Conservation (phyloP, 257 asterid genomes). For the Salvia hispanica region DNA sequence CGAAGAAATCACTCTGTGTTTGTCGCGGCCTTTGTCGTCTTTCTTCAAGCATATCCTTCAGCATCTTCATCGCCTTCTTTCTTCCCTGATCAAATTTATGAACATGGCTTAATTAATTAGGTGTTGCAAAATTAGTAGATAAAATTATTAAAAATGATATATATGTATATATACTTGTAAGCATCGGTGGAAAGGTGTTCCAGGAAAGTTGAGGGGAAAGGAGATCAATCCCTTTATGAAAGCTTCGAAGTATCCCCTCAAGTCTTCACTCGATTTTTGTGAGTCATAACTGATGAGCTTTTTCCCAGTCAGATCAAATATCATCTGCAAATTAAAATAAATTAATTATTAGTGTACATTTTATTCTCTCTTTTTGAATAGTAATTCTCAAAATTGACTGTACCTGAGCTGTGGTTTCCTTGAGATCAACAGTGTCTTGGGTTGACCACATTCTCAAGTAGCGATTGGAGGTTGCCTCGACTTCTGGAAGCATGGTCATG, state of each 20-base stretch:
- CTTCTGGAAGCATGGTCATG: conserved; percentile 65
- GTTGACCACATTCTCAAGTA: conserved; percentile 53
- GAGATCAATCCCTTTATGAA: conserved; percentile 80
- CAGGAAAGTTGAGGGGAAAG: conserved; percentile 80
- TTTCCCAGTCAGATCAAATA: conserved; percentile 80
- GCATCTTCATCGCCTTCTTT: conserved; percentile 76
- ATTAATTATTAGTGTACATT: no score
- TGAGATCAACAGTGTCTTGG: conserved; percentile 49
- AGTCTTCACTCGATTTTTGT: conserved; percentile 57
- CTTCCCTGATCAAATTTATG: conserved; percentile 55
- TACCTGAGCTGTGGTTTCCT: conserved; percentile 66
- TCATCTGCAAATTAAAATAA: conserved; percentile 58
- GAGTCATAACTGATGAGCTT: conserved; percentile 75
- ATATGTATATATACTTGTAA: conserved; percentile 45
- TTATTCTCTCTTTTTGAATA: no score
- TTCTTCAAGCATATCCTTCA: conserved; percentile 61
- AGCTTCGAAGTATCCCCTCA: conserved; percentile 65
- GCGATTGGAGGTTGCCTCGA: conserved; percentile 48
- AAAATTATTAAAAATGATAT: not conserved
- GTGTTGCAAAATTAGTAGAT: no score
- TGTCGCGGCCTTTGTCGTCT: conserved; percentile 64
- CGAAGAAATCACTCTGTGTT: conserved; percentile 68
- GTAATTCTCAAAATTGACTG: no score
- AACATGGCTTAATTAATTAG: no score
- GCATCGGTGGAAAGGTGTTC: conserved; percentile 79